Evolutionary conservation across 139 green algal species (phyloP).

Genomic region (Chlorella sp.): DNA sequence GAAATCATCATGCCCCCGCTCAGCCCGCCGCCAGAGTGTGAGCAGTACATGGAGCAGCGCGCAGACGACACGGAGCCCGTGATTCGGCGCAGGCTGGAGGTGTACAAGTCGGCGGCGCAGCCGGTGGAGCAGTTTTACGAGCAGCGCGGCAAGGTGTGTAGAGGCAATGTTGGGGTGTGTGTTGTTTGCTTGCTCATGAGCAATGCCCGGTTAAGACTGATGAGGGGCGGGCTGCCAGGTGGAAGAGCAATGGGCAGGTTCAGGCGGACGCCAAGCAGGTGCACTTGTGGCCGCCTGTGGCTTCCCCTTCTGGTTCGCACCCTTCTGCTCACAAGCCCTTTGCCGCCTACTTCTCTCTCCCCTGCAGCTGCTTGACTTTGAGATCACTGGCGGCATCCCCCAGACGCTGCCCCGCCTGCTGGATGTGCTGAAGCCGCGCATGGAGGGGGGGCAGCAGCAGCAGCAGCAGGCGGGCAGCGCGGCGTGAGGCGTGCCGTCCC

Average conservation of each 20-base stretch:
- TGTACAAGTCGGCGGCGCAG: slow-evolving; percentile 75
- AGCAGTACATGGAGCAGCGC: slow-evolving; percentile 79
- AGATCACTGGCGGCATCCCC: slow-evolving; percentile 94
- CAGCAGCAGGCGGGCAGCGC: background rate
- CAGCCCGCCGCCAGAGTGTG: slow-evolving; percentile 77
- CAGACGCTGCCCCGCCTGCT: slow-evolving; percentile 90
- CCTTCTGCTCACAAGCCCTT: no score
- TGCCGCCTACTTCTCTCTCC: background rate
- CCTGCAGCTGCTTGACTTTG: slow-evolving; percentile 87
- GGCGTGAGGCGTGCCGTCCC: background rate
- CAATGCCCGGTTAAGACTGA: no score
- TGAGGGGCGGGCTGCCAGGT: no score
- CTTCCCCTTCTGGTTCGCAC: no score
- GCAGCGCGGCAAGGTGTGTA: slow-evolving; percentile 40
- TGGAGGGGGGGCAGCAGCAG: background rate
- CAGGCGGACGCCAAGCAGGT: no score
- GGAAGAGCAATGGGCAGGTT: no score
- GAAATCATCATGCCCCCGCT: slow-evolving; percentile 95
- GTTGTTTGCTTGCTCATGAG: no score
- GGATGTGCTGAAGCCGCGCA: slow-evolving; percentile 46
- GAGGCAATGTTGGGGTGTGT: no score
- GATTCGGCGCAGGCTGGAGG: slow-evolving; percentile 83
- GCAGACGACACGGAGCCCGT: slow-evolving; percentile 90
- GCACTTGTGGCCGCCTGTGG: no score
- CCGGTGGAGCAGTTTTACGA: slow-evolving; percentile 93